phyloP scores from a whole-genome alignment of 257 asterid species.

The Lantana camara region DNA sequence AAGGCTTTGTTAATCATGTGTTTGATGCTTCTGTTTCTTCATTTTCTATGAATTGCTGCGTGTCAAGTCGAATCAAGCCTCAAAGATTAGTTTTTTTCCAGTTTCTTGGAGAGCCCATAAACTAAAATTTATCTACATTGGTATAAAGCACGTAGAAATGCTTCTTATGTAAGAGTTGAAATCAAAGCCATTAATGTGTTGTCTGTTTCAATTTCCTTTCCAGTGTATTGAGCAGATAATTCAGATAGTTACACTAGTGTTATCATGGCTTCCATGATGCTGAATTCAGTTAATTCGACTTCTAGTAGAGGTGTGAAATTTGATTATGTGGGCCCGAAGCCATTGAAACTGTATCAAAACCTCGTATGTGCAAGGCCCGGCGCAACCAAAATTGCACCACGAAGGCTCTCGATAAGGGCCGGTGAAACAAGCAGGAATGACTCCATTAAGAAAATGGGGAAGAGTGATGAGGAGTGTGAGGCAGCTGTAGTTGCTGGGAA shows the following conservation, averaged over 20 bases:
- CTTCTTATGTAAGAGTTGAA: not conserved
- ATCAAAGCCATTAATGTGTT: not conserved
- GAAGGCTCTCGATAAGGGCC: slow-evolving; percentile 42
- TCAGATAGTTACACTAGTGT: slow-evolving; percentile 14
- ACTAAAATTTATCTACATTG: slow-evolving; percentile 8
- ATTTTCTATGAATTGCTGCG: not conserved
- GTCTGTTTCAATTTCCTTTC: not conserved
- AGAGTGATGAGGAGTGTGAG: slow-evolving; percentile 74
- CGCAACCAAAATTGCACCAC: slow-evolving; percentile 22
- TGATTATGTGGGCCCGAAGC: slow-evolving; percentile 44
- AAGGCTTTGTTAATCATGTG: slow-evolving; percentile 12
- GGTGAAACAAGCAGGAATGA: slow-evolving; percentile 41
- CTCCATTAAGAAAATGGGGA: slow-evolving; percentile 49
- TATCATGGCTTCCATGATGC: slow-evolving; percentile 46
- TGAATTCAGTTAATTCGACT: slow-evolving; percentile 38
- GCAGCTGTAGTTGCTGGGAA: slow-evolving; percentile 88
- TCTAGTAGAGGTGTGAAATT: slow-evolving; percentile 36
- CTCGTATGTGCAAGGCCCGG: slow-evolving; percentile 29
- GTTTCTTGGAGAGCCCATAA: not conserved
- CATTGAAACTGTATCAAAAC: slow-evolving; percentile 34
- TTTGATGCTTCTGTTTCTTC: not conserved
- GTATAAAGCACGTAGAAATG: not conserved
- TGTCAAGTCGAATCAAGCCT: not conserved
- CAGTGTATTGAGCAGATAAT: not conserved
- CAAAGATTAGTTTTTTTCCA: not conserved